A percentile compares a stretch with the other conserved stretches of the same genome.
phyloP scores from a whole-genome alignment of 768 basidiomycete species.

The Trametes elegans region DNA sequence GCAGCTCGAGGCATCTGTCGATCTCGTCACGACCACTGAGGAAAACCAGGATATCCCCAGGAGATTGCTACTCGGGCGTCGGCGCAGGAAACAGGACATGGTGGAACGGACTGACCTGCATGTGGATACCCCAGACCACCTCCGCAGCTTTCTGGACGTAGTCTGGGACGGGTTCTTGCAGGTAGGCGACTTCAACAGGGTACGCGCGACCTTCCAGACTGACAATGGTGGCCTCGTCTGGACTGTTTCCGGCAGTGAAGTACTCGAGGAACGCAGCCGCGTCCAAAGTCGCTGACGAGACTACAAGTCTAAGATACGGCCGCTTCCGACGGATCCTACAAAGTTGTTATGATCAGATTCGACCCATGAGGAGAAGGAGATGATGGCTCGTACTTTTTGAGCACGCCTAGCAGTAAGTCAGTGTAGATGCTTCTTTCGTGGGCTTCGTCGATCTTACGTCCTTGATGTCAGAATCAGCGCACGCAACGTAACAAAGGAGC shows the following conservation, averaged over 20 bases:
- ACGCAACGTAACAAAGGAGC: not conserved
- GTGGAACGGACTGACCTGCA: constrained; percentile 51
- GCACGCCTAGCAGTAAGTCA: constrained; percentile 83
- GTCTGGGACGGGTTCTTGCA: constrained; percentile 72
- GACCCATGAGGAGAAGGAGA: not conserved
- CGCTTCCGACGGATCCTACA: constrained; percentile 94
- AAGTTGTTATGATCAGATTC: not conserved
- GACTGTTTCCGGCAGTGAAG: constrained; percentile 65
- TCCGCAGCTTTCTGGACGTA: constrained; percentile 83
- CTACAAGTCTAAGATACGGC: constrained; percentile 83
- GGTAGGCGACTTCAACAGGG: constrained; percentile 91
- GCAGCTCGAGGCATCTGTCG: constrained; percentile 77
- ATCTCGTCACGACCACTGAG: constrained; percentile 97
- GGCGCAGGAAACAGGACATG: not conserved
- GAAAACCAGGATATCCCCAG: constrained; percentile 92
- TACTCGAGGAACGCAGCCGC: constrained; percentile 87
- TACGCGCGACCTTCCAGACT: constrained; percentile 93
- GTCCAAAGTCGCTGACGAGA: constrained; percentile 96
- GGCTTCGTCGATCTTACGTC: constrained; percentile 86
- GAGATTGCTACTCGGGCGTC: constrained; percentile 67
- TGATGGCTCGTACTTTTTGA: no score
- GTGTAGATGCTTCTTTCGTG: constrained; percentile 97
- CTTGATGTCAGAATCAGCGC: constrained; percentile 23
- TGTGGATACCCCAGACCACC: constrained; percentile 78
- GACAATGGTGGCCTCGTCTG: constrained; percentile 77